These are phyloP conservation scores for Rhizophagus sp. DNA, from an alignment of 192 early-diverging fungal species.

Conservation along the genomic window DNA sequence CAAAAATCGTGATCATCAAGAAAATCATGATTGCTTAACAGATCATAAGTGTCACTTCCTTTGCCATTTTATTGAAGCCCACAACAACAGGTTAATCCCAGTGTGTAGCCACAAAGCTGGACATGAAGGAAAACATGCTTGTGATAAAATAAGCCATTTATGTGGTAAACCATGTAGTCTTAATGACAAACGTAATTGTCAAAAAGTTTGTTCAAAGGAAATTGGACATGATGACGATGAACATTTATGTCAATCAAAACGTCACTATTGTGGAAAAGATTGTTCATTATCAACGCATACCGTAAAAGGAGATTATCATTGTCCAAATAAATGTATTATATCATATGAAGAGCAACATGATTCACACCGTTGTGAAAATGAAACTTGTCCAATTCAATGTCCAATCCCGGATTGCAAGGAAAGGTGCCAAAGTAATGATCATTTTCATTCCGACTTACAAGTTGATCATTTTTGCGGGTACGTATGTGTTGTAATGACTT, in stretches of 20 bases:
- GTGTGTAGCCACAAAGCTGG: slow-evolving; percentile 17
- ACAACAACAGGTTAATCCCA: slow-evolving; percentile 20
- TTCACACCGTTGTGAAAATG: slow-evolving; percentile 20
- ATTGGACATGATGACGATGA: slow-evolving; percentile 17
- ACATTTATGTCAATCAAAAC: slow-evolving; percentile 25
- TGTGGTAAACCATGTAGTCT: slow-evolving; percentile 4
- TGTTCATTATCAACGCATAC: slow-evolving; percentile 27
- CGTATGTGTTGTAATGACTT: not conserved
- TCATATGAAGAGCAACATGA: not conserved
- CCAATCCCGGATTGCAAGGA: slow-evolving; percentile 8
- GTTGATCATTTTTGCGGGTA: slow-evolving; percentile 29
- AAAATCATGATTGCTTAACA: slow-evolving; percentile 28
- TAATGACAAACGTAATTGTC: slow-evolving; percentile 17
- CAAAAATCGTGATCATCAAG: slow-evolving; percentile 22
- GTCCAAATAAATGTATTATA: slow-evolving; percentile 20
- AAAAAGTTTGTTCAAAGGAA: slow-evolving; percentile 27
- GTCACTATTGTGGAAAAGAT: slow-evolving; percentile 31
- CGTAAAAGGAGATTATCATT: slow-evolving; percentile 15
- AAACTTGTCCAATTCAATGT: slow-evolving; percentile 26
- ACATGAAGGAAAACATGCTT: slow-evolving; percentile 23
- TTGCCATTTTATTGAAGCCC: slow-evolving; percentile 23
- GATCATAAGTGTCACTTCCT: slow-evolving; percentile 27
- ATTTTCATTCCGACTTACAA: slow-evolving; percentile 10
- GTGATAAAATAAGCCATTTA: slow-evolving; percentile 3
- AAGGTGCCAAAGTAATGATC: slow-evolving; percentile 14